phyloP scores from a whole-genome alignment of 306 rosid species.

The Lablab purpureus region DNA sequence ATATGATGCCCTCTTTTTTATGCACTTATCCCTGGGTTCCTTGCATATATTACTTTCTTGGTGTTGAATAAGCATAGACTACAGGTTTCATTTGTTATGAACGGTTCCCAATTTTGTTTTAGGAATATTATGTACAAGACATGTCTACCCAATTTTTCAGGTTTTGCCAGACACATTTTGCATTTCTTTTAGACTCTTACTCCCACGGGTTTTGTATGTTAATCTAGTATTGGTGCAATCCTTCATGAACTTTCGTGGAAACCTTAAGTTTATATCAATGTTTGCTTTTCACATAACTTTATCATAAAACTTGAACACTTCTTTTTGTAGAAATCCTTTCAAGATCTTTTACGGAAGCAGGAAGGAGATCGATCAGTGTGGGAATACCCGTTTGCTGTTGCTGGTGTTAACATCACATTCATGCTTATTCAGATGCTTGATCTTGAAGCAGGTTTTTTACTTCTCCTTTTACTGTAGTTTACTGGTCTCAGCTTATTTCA shows the following conservation, averaged over 20 bases:
- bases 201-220: constrained; percentile 1
- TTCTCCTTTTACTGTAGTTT: constrained; percentile 35
- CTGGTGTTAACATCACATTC: constrained; percentile 98
- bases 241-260: neutral
- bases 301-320: constrained; percentile 41
- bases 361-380: constrained; percentile 97
- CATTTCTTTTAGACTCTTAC: constrained; percentile 4
- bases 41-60: constrained; percentile 36
- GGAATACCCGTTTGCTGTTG: constrained; percentile 99
- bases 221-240: constrained; percentile 22
- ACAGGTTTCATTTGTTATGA: constrained; percentile 29
- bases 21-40: constrained; percentile 5
- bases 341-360: constrained; percentile 93
- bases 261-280: constrained; percentile 20
- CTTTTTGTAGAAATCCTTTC: constrained; percentile 87
- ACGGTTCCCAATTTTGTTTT: constrained; percentile 20
- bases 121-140: neutral
- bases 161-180: constrained; percentile 14
- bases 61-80: neutral
- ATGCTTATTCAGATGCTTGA: constrained; percentile 99
- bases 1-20: constrained; percentile 14
- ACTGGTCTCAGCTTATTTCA: constrained; percentile 29
- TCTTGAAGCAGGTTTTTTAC: constrained; percentile 89
- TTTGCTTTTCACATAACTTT: constrained; percentile 32
- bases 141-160: constrained; percentile 16